These are phyloP conservation scores for Candida sanyiensis DNA, from an alignment of 805 yeast genomes.

Conservation along the genomic window DNA sequence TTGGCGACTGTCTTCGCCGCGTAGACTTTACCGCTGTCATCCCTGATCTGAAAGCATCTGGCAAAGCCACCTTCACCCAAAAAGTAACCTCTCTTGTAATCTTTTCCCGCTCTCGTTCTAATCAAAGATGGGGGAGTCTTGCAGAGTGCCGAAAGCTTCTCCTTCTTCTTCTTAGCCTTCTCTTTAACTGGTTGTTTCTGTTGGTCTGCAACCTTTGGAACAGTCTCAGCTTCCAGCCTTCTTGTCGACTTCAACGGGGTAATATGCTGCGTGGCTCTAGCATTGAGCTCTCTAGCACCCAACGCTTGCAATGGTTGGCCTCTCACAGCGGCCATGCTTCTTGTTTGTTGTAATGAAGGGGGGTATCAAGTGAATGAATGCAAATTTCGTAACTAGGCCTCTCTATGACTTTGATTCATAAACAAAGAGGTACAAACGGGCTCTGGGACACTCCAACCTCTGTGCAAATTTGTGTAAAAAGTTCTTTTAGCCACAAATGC, in stretches of 20 bases:
- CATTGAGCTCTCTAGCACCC: constrained; percentile 29
- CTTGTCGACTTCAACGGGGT: constrained; percentile 28
- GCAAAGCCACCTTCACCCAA: constrained; percentile 99
- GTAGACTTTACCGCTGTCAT: constrained; percentile 75
- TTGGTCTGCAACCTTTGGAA: constrained; percentile 17
- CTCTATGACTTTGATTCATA: not conserved
- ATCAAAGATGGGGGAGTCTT: constrained; percentile 96
- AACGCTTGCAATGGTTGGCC: constrained; percentile 37
- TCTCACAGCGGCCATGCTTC: constrained; percentile 28
- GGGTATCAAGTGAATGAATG: constrained; percentile 1
- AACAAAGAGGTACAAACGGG: not conserved
- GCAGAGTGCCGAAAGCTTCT: constrained; percentile 84
- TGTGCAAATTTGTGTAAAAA: constrained; percentile 1
- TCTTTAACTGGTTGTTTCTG: constrained; percentile 25
- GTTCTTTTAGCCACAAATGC: constrained; percentile 7
- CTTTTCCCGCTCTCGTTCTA: constrained; percentile 78
- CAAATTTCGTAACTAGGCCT: not conserved
- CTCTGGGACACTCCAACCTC: not conserved
- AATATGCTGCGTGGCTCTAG: constrained; percentile 25
- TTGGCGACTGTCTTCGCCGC: constrained; percentile 99
- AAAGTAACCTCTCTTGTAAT: constrained; percentile 83
- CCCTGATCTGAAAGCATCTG: constrained; percentile 94
- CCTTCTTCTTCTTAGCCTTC: constrained; percentile 66
- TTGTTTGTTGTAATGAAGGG: not conserved
- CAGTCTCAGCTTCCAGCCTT: constrained; percentile 17